Evolutionary conservation across 1,139 yeast species (phyloP), one percentile per base, ranked within the genome.

Genomic region (Petasospora rhodanensis): DNA sequence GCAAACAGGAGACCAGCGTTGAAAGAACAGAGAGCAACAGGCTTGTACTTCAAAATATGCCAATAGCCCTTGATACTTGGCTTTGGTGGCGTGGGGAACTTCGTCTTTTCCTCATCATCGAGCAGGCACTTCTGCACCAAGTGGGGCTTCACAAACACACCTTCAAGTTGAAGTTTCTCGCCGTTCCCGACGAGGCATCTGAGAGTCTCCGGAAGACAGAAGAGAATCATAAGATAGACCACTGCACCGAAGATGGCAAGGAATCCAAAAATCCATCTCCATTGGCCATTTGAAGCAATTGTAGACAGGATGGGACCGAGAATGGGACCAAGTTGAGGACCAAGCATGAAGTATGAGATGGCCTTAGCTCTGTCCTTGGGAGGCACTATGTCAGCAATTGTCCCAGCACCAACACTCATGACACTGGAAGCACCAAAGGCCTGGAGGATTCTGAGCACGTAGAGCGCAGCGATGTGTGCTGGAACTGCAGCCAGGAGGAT

Each of bases 191-290:
- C 80, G 14, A 74, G 56, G 38, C 65, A 71, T 19, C 80, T 51
- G 28, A 73, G 51, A 0, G 80, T 75, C 45, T 75, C 81, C 3
- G 81, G 80, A 12, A 73, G 54, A 14, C 68, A 54, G 16, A 67
- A 58, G 14, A 67, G 35, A 0, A 73, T 66, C n/a, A 58, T 15
- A 0, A 65, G 2, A 29, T 67, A 63, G 0, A 66, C 67, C 4
- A 62, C 43, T 1, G 53, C 59, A 1, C 75, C 70, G 41, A 70
- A 43, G 2, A 73, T 62, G 1, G 73, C 64, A 14, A 72, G 55
- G 33, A 73, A 63, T 1, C 76, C 79, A 60, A 76, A 76, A 9
- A 68, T 55, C 79, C 78, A 73, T 49, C 79, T 63, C 79, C 79
- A 73, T 6, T 56, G 45, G 0, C 63, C 57, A 2, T 67, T 35